Evolutionary conservation across 495 filamentous ascomycete species (phyloP), one percentile per base, ranked within the genome.

Genomic region (Aspergillus steynii): DNA sequence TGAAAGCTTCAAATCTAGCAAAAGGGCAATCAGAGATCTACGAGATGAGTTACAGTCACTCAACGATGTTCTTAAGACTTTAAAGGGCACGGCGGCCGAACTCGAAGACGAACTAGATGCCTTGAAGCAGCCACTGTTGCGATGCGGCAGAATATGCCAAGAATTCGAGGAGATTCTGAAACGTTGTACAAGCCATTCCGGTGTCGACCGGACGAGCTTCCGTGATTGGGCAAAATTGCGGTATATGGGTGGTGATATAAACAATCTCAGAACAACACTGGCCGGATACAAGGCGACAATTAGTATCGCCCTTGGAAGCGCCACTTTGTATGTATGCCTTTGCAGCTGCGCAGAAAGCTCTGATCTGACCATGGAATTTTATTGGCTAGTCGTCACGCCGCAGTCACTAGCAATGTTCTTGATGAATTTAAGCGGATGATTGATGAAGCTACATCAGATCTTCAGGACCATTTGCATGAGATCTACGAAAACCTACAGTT

Each of bases 201-300:
- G 52, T 57, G 62, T 55, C 45, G n/a, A 60, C 29, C 64, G 56
- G 59, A 69, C 66, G n/a, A 73, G 70, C 56, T 71, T 75, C 37
- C 56, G 64, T 25, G 70, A 75, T 52, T 74, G 72, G 72, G 68
- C 66, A 29, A 70, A 67, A 62, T 55, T 72, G 53, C 59, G 68
- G 47, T 74, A 73, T 53, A 10, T 65, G 64, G 70, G 66, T 12
- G 64, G 64, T 27, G 62, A 75, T 61, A 73, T 75, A 27, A 55
- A 56, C 20, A 55, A 65, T 47, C 68, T 70, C n/a, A 68, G 54
- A 54, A 60, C 64, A 29, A 57, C 66, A 8, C 46, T 74, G 20
- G 64, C 68, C 53, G 69, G 67, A 63, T 74, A 74, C 56, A 74
- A 74, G 55, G 65, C 69, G 50, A 71, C 67, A 27, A 74, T 74